Evolutionary conservation across 2,329 filamentous ascomycete species (phyloP).

Genomic region (Ophiosphaerella herpotricha): DNA sequence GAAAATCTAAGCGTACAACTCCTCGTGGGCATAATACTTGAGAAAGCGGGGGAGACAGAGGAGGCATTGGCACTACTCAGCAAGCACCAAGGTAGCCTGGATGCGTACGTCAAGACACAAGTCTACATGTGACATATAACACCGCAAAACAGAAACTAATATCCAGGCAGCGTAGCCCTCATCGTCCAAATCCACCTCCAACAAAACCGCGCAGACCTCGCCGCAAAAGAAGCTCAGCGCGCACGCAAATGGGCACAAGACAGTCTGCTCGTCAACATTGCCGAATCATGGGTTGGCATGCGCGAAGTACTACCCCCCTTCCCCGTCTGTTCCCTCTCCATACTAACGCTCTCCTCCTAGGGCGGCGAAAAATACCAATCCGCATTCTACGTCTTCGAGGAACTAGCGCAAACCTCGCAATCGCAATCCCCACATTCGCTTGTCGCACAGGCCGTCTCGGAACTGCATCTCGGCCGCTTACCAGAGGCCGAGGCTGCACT

Average conservation of each 20-base stretch:
- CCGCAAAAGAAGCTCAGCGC: slow-evolving; percentile 82
- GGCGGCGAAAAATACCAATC: slow-evolving; percentile 96
- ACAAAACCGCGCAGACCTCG: slow-evolving; percentile 89
- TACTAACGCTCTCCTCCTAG: slow-evolving; percentile 52
- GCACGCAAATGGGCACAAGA: slow-evolving; percentile 96
- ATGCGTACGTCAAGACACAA: slow-evolving; percentile 60
- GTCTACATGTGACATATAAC: neutral
- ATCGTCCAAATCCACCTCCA: slow-evolving; percentile 91
- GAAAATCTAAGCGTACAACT: slow-evolving; percentile 79
- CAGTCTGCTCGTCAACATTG: slow-evolving; percentile 88
- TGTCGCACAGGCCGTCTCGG: slow-evolving; percentile 85
- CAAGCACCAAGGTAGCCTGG: slow-evolving; percentile 80
- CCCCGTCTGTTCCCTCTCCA: neutral
- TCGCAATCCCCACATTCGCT: slow-evolving; percentile 77
- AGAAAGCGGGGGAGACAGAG: slow-evolving; percentile 79
- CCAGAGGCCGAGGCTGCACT: slow-evolving; percentile 89
- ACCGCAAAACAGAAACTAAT: slow-evolving; percentile 5
- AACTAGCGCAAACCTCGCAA: slow-evolving; percentile 84
- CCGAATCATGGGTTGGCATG: slow-evolving; percentile 92
- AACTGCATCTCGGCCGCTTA: slow-evolving; percentile 84
- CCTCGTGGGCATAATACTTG: slow-evolving; percentile 78
- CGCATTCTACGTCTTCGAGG: slow-evolving; percentile 96
- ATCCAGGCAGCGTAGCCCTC: slow-evolving; percentile 70
- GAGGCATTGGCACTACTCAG: slow-evolving; percentile 79
- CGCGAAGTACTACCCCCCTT: slow-evolving; percentile 68